Base-by-base conservation (phyloP, 2,329 filamentous ascomycete genomes). In the Ophiocordyceps sinensis region DNA sequence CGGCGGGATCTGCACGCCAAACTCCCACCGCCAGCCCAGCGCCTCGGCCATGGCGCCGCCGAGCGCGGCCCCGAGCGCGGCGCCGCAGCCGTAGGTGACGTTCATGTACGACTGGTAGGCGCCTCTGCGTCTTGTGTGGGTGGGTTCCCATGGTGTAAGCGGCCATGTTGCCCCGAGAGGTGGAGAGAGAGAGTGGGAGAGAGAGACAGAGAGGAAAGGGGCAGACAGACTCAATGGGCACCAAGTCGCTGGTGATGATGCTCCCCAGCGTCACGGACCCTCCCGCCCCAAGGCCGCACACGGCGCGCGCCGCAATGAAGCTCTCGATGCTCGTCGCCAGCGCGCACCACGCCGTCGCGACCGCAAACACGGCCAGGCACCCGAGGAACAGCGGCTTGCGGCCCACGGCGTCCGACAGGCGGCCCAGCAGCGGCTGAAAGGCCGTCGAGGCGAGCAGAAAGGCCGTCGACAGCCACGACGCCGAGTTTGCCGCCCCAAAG, bases 381-480 rank as follows among this genome's bases (percentile, higher is more conserved):
- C 70, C 68, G 11, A 87, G 61, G 50, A 84, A 86, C 1, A 80
- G 69, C 15, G 67, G 63, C 44, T 79, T 82, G 36, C 83, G 67
- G 11, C 84, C 83, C 44, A 87, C 62, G 0, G 79, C 77, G 58
- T 89, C 84, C 2, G 82, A 86, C 1, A 87, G 56, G 2, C 84
- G 72, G 3, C 82, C 84, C 47, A 85, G 74, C 1, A 89, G 62
- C 0, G 85, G 83, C 58, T 87, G 80, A 43, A 85, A 80, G 21
- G 79, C 76, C 1, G 83, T 87, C 4, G 77, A 83, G 0, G 84
- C 86, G 31, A 91, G 67, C 30, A 89, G 61, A 48, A 87, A 89
- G 0, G 82, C 76, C 0, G 84, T 89, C 2, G 82, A 86, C 5
- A 89, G 67, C 85, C 85, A 91, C 2, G 83, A 86, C 3, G 85